Conservation (phyloP, 2,329 filamentous ascomycete species). For the Calonectria crousiana region DNA sequence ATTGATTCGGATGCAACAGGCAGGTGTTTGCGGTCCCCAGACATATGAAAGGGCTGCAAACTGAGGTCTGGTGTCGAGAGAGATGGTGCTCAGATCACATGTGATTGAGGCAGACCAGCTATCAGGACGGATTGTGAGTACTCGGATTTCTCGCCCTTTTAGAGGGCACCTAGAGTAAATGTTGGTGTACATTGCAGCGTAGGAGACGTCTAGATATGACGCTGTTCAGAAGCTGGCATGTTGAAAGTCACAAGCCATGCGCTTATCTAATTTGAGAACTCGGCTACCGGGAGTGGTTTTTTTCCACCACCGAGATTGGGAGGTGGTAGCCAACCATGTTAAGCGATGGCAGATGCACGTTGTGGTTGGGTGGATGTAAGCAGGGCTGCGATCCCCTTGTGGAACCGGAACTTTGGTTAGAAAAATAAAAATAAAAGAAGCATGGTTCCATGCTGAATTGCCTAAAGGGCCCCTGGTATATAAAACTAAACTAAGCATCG, state of each 20-base stretch:
- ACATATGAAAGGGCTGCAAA: background rate
- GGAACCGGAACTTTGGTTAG: background rate
- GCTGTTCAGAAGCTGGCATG: background rate
- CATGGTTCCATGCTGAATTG: background rate
- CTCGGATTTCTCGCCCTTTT: background rate
- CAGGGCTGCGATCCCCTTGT: background rate
- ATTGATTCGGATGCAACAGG: background rate
- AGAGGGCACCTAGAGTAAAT: background rate
- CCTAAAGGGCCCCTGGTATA: background rate
- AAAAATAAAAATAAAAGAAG: background rate
- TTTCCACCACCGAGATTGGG: slow-evolving; percentile 1
- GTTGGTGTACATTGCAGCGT: background rate
- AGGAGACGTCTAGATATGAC: background rate
- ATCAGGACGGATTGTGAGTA: background rate
- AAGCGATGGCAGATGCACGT: background rate
- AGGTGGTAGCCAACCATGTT: background rate
- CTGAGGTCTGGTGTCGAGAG: background rate
- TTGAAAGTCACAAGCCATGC: background rate
- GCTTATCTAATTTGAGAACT: background rate
- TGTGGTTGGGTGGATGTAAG: background rate
- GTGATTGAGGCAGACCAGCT: background rate
- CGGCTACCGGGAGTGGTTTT: background rate
- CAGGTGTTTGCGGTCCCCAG: background rate
- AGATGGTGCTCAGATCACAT: background rate
- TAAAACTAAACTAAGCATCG: background rate